phyloP scores from a whole-genome alignment of 176 grass and related monocot species.

The Tuctoria greenei region DNA sequence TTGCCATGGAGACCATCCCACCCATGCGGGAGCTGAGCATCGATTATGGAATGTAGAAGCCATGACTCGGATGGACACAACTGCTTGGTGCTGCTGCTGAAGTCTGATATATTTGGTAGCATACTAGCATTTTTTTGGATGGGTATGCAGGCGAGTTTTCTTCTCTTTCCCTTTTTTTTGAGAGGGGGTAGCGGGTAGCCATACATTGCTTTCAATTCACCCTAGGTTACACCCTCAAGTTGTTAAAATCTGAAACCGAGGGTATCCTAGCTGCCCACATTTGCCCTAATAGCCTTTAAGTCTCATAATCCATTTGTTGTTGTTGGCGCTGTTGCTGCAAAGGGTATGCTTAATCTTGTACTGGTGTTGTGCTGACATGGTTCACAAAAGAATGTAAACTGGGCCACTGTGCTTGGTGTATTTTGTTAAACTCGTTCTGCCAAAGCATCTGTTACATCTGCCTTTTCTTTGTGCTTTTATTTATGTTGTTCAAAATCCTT shows the following conservation, averaged over 20 bases:
- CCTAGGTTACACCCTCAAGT: constrained; percentile 10
- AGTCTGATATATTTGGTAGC: not conserved
- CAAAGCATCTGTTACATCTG: not conserved
- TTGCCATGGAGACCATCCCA: constrained; percentile 89
- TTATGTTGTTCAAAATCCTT: not conserved
- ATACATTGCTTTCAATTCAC: constrained; percentile 26
- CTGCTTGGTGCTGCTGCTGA: constrained; percentile 1
- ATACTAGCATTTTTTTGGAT: constrained; percentile 14
- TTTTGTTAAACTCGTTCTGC: not conserved
- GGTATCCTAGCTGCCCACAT: not conserved
- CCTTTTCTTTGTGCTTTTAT: not conserved
- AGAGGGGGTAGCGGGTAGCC: not conserved
- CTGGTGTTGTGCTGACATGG: not conserved
- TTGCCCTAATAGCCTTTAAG: not conserved
- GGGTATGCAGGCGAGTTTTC: constrained; percentile 3
- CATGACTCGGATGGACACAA: constrained; percentile 6
- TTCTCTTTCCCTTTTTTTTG: not conserved
- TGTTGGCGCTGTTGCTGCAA: not conserved
- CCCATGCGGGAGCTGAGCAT: constrained; percentile 82
- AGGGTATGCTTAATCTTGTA: not conserved
- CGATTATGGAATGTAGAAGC: constrained; percentile 64
- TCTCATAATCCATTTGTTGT: not conserved
- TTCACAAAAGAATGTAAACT: not conserved
- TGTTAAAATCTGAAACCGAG: not conserved
- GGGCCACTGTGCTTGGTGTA: not conserved